These are phyloP conservation scores for Bryum argenteum DNA, from an alignment of 225 moss, liverwort and hornwort genomes.

Conservation along the genomic window DNA sequence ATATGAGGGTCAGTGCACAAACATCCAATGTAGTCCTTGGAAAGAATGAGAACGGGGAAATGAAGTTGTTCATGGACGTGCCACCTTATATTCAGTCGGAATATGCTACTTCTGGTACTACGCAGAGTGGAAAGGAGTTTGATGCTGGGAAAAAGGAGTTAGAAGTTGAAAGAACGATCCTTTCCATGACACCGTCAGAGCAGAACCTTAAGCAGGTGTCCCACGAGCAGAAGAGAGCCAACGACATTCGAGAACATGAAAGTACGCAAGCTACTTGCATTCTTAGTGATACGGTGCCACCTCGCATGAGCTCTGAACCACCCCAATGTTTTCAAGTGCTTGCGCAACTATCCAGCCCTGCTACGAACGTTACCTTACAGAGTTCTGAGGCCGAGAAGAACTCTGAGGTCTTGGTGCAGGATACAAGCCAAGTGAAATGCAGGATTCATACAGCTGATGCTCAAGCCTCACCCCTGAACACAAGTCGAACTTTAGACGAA, in stretches of 20 bases:
- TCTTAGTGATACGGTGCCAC: neutral
- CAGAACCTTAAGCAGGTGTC: neutral
- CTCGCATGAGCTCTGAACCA: conserved; percentile 13
- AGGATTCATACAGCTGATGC: neutral
- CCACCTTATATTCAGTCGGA: neutral
- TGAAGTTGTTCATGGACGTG: neutral
- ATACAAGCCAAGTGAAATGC: neutral
- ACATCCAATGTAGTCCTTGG: neutral
- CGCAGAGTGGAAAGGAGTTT: neutral
- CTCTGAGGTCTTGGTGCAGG: neutral
- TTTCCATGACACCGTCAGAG: neutral
- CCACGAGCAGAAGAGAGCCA: conserved; percentile 4
- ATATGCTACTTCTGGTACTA: neutral
- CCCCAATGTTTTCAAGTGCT: neutral
- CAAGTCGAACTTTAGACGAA: conserved; percentile 1
- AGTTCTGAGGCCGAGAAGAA: conserved; percentile 5
- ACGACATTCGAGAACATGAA: conserved; percentile 1
- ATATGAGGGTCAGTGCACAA: conserved; percentile 23
- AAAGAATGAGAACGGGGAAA: conserved; percentile 5
- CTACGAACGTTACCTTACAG: neutral
- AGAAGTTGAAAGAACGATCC: conserved; percentile 6
- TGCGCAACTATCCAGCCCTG: conserved; percentile 9
- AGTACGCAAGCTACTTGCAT: conserved; percentile 6
- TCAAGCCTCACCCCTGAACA: neutral
- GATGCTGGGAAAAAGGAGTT: conserved; percentile 4